These are phyloP conservation scores for Mortierella sp. DNA, from an alignment of 371 early-diverging fungal genomes.

Conservation along the genomic window DNA sequence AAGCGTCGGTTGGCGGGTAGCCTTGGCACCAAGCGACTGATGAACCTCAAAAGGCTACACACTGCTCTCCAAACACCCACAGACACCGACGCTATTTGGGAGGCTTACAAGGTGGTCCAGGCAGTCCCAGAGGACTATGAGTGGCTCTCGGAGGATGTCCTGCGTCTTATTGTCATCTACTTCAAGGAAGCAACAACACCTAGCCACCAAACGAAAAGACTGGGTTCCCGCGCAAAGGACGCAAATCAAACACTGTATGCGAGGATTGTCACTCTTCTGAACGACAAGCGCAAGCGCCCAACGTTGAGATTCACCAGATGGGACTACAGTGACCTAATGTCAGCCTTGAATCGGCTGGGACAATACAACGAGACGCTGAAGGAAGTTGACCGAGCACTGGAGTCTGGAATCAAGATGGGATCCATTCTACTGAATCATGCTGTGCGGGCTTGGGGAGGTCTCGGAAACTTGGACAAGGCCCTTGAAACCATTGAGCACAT, in stretches of 20 bases:
- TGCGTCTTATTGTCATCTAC: conserved; percentile 22
- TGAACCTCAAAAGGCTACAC: conserved; percentile 16
- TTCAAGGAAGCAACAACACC: conserved; percentile 23
- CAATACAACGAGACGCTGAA: conserved; percentile 35
- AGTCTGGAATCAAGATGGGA: neutral
- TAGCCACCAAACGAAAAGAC: neutral
- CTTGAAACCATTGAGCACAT: conserved; percentile 12
- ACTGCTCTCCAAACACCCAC: conserved; percentile 20
- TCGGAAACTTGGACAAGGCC: conserved; percentile 30
- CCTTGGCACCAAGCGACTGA: conserved; percentile 8
- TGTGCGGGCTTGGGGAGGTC: conserved; percentile 48
- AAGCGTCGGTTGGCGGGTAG: neutral
- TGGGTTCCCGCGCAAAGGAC: neutral
- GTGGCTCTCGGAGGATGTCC: conserved; percentile 19
- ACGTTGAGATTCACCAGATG: conserved; percentile 10
- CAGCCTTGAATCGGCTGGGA: conserved; percentile 27
- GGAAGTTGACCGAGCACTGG: conserved; percentile 18
- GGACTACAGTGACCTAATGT: conserved; percentile 46
- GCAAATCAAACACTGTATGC: conserved; percentile 19
- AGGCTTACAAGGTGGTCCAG: conserved; percentile 26
- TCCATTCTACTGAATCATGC: conserved; percentile 48
- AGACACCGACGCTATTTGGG: conserved; percentile 30
- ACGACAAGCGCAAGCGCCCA: conserved; percentile 21
- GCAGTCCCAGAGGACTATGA: conserved; percentile 4
- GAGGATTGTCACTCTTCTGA: conserved; percentile 37